phyloP scores from a whole-genome alignment of 1,284 basidiomycete species.

The Sporisorium graminicola region DNA sequence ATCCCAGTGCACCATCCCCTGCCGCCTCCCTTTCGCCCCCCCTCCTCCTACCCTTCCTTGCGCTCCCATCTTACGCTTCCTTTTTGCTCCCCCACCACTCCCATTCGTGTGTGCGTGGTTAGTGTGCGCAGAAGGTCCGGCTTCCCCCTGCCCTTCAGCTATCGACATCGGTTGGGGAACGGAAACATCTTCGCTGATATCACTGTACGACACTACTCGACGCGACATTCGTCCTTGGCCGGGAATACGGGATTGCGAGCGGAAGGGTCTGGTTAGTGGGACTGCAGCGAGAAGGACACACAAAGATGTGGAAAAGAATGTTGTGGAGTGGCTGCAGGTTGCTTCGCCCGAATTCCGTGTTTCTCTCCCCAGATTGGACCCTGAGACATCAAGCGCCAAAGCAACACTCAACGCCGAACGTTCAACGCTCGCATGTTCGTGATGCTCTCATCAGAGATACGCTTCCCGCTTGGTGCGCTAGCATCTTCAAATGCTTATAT shows the following conservation, averaged over 20 bases:
- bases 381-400: neutral
- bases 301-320: neutral
- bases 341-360: neutral
- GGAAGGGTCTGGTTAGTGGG: neutral
- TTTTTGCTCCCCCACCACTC: neutral
- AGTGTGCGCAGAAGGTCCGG: neutral
- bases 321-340: neutral
- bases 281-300: neutral
- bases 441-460: too few relatives aligned
- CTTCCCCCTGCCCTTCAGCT: neutral
- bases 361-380: neutral
- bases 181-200: conserved; percentile 10
- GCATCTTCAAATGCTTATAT: too few relatives aligned
- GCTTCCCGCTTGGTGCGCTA: too few relatives aligned
- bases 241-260: neutral
- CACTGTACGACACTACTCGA: conserved; percentile 33
- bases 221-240: conserved; percentile 16
- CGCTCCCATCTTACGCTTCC: neutral
- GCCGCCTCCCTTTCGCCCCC: neutral
- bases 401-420: neutral
- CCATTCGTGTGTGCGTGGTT: neutral
- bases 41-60: neutral
- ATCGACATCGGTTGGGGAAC: neutral
- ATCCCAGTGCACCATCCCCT: conserved; percentile 23
- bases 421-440: too few relatives aligned